Evolutionary conservation across 306 rosid species (phyloP), one percentile per base, ranked within the genome.

Genomic region (Urtica urens): DNA sequence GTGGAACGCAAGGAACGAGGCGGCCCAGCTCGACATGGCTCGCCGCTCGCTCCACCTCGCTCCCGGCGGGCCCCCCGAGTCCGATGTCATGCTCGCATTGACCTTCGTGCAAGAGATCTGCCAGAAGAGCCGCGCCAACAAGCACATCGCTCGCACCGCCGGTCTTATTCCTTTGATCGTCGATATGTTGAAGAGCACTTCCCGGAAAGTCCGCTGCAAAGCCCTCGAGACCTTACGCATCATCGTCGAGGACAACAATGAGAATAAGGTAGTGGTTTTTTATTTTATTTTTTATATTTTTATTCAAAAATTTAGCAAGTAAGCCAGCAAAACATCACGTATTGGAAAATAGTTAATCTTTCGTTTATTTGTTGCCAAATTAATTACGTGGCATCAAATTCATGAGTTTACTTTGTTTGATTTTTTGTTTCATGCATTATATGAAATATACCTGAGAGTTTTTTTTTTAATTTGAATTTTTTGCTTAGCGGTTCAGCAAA

Each of bases 1-100:
- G 74, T 92, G 99, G 99, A 92, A 71, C 69, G 72, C 94, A 6
- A 92, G 99, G 75, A 92, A 92, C 59, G 94, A 82, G 71, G 78
- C 94, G 53, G 94, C 78, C 53, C 95, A 92, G 83, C 80, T 92
- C 57, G 99, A 92, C 59, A 69, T 74, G 73, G 93, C 96, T 69
- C 77, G 96, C 35, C 77, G 73, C 31, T 73, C 92, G 2, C 62
- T 92, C 59, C 85, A 77, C 66, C 40, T 63, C 62, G 82, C 65
- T 58, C 67, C 81, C 62, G 68, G 92, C 40, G 82, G 65, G 58
- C 67, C 81, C 62, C 69, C 94, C 40, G 99, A 82, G 51, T 71
- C 27, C 60, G 99, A 92, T 38, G 70, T 75, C 39, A 64, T 92
- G 23, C 73, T 69, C 63, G 81, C 94, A 20, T 71, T 92, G 67